phyloP scores from a whole-genome alignment of 1,139 yeast genomes.

The Scheffersomyces stambukii region DNA sequence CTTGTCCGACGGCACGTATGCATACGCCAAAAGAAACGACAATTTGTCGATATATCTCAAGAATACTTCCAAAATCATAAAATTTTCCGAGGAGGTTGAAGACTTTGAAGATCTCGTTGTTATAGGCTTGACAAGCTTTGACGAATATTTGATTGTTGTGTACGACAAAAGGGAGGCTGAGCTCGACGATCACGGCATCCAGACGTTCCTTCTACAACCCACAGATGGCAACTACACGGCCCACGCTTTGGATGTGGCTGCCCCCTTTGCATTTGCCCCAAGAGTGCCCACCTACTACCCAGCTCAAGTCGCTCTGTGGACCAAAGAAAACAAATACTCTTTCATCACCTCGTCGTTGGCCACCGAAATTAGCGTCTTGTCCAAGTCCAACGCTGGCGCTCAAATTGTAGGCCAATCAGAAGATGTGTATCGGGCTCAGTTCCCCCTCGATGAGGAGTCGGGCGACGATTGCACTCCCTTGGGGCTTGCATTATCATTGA shows the following conservation, averaged over 20 bases:
- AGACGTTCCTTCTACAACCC: conserved; percentile 6
- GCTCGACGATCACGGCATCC: conserved; percentile 18
- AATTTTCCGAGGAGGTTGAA: conserved; percentile 2
- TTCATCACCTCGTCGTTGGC: conserved; percentile 60
- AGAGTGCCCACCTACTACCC: conserved; percentile 50
- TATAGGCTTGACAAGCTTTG: conserved; percentile 2
- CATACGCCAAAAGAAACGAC: conserved; percentile 5
- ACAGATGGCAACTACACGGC: conserved; percentile 7
- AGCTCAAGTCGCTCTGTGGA: conserved; percentile 42
- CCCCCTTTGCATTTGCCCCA: conserved; percentile 53
- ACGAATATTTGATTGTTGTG: conserved; percentile 7
- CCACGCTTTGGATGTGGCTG: conserved; percentile 39
- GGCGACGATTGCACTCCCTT: conserved; percentile 68
- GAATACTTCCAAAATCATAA: conserved; percentile 4
- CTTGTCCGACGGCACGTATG: conserved; percentile 11
- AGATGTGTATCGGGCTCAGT: conserved; percentile 66
- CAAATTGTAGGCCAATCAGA: conserved; percentile 26
- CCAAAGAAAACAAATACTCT: conserved; percentile 20
- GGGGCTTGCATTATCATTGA: conserved; percentile 62
- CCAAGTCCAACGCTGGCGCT: background rate
- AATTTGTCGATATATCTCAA: no score
- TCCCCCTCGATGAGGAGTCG: conserved; percentile 64
- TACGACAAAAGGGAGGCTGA: conserved; percentile 12
- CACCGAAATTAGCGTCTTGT: conserved; percentile 47
- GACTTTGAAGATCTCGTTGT: conserved; percentile 3